Percentiles rank a stretch among this genome's conserved stretches.
These are phyloP conservation scores for Cryoendolithus antarcticus DNA, from an alignment of 2,329 filamentous ascomycete genomes.

Conservation along the genomic window DNA sequence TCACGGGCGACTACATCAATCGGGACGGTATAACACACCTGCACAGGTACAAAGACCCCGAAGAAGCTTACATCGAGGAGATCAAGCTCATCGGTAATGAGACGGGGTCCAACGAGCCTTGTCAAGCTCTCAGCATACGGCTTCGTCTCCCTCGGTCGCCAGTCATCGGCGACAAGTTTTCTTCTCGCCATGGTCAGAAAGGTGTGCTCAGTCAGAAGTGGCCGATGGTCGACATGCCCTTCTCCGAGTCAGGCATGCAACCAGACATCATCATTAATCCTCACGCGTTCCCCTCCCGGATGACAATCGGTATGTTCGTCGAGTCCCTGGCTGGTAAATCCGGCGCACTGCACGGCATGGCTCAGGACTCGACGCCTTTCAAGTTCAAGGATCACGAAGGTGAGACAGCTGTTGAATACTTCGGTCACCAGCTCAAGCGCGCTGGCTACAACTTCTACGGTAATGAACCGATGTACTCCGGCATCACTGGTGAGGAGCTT, in stretches of 20 bases:
- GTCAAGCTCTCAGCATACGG: conserved; percentile 84
- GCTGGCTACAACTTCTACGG: conserved; percentile 97
- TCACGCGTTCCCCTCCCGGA: conserved; percentile 96
- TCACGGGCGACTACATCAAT: conserved; percentile 67
- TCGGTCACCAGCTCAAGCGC: conserved; percentile 90
- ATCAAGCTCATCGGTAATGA: conserved; percentile 84
- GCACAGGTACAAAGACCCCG: conserved; percentile 87
- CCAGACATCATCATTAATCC: conserved; percentile 98
- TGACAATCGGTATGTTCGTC: conserved; percentile 99
- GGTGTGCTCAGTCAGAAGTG: conserved; percentile 95
- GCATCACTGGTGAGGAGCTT: conserved; percentile 89
- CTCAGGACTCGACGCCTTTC: conserved; percentile 92
- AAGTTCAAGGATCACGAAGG: conserved; percentile 68
- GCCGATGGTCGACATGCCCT: conserved; percentile 89
- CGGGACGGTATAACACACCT: conserved; percentile 75
- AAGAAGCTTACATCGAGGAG: conserved; percentile 82
- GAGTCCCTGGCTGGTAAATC: conserved; percentile 94
- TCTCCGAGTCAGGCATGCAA: conserved; percentile 90
- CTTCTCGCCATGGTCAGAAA: conserved; percentile 95
- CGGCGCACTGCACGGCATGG: conserved; percentile 85
- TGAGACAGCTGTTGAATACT: conserved; percentile 84
- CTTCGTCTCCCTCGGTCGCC: conserved; percentile 81
- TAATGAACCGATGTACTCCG: conserved; percentile 97
- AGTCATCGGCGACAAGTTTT: conserved; percentile 97
- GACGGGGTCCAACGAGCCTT: conserved; percentile 67